Base-by-base conservation (phyloP, 2,329 filamentous ascomycete species). In the Fusarium udum region DNA sequence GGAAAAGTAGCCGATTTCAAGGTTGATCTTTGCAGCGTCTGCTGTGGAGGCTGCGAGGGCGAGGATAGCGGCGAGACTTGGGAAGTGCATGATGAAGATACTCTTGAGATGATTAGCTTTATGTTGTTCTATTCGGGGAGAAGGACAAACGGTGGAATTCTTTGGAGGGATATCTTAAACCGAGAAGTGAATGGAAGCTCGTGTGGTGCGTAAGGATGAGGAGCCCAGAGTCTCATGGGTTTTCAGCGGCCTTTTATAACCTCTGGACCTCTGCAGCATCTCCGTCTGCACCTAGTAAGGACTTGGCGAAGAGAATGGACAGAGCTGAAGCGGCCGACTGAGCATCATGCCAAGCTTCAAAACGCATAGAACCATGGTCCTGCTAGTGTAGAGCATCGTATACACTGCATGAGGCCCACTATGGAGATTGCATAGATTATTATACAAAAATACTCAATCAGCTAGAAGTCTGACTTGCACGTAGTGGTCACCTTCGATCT, bases 351-450 rank as follows among this genome's bases (percentile, higher is more conserved):
- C 28, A 49, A 49, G 28, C 11, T 32, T 32, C 22, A 32, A 13
- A 12, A 4, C 11, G 16, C 10, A n/a, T 6, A 6, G 1, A 49
- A 3, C 16, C 15, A 10, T 16, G 11, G 14, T 31, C 11, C 15
- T 28, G 22, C 32, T 10, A 22, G 3, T 51, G 15, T 8, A 32
- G 4, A 13, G 5, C 7, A 49, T 9, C 20, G 22, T 16, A n/a
- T 18, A 10, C 8, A 3, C 11, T 51, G 28, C 46, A 24, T 14
- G 4, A 24, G 15, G 4, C 18, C 46, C 28, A 7, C 22, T 49
- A 4, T 3, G 5, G 3, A 13, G 46, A 32, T 1, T 7, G 13
- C 11, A 18, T 3, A 0, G 3, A 11, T 11, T 11, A 6, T 13
- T 18, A 32, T 18, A 5, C 11, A n/a, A 5, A 18, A 32, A 2